Evolutionary conservation across 805 yeast species (phyloP), one percentile per base, ranked within the genome.

Genomic region (Clavispora asparagi): DNA sequence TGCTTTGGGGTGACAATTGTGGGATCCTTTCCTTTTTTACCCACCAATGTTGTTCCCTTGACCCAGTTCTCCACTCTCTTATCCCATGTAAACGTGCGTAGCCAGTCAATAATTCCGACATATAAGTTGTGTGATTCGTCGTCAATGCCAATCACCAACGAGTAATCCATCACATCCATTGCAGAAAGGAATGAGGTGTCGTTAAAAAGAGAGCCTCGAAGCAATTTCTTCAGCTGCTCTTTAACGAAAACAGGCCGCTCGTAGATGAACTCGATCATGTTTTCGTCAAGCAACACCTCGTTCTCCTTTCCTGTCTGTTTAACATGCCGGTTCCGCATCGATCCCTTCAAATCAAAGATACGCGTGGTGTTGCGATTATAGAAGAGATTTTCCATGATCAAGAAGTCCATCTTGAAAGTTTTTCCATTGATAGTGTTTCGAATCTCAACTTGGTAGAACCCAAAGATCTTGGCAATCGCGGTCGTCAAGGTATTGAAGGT

Each of bases 91-190:
- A 92, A 94, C 0, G 99, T 90, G 48, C 99, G 69, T 39, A 94
- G 82, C 73, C 95, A 94, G 64, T 94, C 88, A 50, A 94, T 91
- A 36, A 94, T 91, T 4, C 99, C 99, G 12, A 91, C 96, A 16
- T 90, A 89, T 32, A 94, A 71, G 45, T 83, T 83, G 43, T 77
- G 76, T 19, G 79, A 76, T 11, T 70, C 62, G 40, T 71, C 74
- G 60, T 94, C 96, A 36, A 94, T 87, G 0, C 98, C 99, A 49
- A 94, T 84, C 9, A 94, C 96, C 52, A 94, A 71, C 0, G 98
- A 92, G 60, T 94, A 94, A 64, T 94, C 99, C 99, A 94, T 94
- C 6, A 94, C 98, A 60, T 94, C 95, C 96, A 94, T 88, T 58
- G 95, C 94, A 3, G 96, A 90, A 44, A 94, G 69, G 62, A 94